These are phyloP conservation scores for Mrakia blollopis DNA, from an alignment of 768 basidiomycete genomes.

Conservation along the genomic window DNA sequence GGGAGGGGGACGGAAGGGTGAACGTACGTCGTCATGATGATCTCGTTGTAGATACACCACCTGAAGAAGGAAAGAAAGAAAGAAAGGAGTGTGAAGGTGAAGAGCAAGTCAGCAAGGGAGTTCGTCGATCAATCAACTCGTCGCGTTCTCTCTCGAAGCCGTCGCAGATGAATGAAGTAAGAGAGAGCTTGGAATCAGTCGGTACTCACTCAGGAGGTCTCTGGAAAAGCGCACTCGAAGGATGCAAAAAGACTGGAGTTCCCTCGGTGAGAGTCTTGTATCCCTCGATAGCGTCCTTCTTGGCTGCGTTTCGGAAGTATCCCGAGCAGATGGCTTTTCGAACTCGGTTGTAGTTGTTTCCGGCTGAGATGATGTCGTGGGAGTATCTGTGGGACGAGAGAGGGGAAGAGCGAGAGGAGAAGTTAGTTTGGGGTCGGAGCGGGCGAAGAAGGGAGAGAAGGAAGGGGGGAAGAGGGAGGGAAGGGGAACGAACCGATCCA, in stretches of 20 bases:
- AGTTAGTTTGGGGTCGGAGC: no score
- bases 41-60: constrained; percentile 64
- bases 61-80: neutral
- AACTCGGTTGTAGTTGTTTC: constrained; percentile 84
- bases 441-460: no score
- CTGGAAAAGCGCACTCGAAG: constrained; percentile 87
- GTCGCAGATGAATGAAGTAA: neutral
- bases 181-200: no score
- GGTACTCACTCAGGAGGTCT: constrained; percentile 71
- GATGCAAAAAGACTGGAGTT: constrained; percentile 98
- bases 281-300: constrained; percentile 74
- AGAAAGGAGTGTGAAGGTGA: neutral
- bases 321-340: constrained; percentile 95
- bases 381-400: constrained; percentile 64
- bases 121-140: neutral
- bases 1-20: no score
- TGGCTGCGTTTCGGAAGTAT: constrained; percentile 96
- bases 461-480: constrained; percentile 5
- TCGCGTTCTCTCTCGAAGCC: neutral
- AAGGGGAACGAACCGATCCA: constrained; percentile 71
- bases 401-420: neutral
- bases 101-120: neutral
- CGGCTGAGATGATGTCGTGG: constrained; percentile 90
- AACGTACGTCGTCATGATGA: constrained; percentile 75
- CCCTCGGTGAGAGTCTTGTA: constrained; percentile 92